These are phyloP conservation scores for Nannizzia gypsea DNA, from an alignment of 2,329 filamentous ascomycete genomes.

Conservation along the genomic window DNA sequence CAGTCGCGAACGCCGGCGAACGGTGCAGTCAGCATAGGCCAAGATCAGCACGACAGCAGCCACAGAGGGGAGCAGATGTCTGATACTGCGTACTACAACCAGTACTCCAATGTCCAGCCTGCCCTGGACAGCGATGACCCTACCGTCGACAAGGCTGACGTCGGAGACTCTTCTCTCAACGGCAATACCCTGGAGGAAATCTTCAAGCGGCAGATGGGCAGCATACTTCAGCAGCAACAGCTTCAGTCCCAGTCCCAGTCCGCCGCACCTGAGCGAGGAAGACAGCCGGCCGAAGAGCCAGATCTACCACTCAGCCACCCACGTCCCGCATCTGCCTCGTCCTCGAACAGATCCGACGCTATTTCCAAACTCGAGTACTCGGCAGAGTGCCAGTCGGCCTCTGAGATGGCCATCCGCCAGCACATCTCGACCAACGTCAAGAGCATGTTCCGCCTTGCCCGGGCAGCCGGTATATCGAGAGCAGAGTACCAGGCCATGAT, in stretches of 20 bases:
- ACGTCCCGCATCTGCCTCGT: conserved; percentile 30
- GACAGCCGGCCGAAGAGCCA: background rate
- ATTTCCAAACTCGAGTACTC: conserved; percentile 45
- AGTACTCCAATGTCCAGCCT: conserved; percentile 52
- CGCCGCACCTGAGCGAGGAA: background rate
- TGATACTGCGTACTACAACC: conserved; percentile 49
- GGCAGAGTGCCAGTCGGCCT: conserved; percentile 41
- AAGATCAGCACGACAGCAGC: background rate
- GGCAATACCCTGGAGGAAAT: conserved; percentile 39
- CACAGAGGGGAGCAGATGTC: conserved; percentile 29
- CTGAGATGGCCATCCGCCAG: conserved; percentile 50
- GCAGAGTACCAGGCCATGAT: conserved; percentile 49
- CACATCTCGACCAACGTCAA: conserved; percentile 54
- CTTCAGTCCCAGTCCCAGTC: background rate
- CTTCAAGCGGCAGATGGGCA: conserved; percentile 29
- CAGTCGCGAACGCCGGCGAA: conserved; percentile 40
- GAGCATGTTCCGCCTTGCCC: conserved; percentile 50
- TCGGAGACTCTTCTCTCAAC: conserved; percentile 43
- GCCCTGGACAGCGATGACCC: conserved; percentile 53
- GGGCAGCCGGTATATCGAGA: conserved; percentile 45
- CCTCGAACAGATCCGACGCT: conserved; percentile 33
- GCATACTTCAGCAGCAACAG: conserved; percentile 15
- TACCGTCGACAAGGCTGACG: conserved; percentile 39
- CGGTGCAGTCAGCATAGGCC: conserved; percentile 17
- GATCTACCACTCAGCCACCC: conserved; percentile 28